Conservation (phyloP, 2,329 filamentous ascomycete species). For the Metarhizium sp. region DNA sequence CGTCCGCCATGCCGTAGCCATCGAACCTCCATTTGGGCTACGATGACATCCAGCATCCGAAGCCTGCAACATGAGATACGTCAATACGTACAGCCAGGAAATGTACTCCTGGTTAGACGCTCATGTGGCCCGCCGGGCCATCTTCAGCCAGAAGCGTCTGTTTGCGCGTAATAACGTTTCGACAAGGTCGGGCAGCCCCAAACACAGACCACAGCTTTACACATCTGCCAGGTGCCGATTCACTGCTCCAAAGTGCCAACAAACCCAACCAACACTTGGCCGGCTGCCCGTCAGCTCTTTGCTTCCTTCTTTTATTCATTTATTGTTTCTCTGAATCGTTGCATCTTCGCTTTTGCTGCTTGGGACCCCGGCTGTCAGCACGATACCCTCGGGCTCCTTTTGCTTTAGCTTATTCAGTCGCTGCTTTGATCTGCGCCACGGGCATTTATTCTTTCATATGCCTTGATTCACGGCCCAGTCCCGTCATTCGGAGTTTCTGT, state of each 20-base stretch:
- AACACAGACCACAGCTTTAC: slow-evolving; percentile 4
- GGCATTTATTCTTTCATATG: not conserved
- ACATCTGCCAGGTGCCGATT: slow-evolving; percentile 5
- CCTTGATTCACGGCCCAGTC: not conserved
- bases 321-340: not conserved
- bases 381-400: not conserved
- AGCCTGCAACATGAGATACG: no score
- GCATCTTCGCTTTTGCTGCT: not conserved
- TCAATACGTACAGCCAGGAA: no score
- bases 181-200: not conserved
- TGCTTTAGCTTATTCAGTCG: not conserved
- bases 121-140: no score
- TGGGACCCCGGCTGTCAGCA: not conserved
- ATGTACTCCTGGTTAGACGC: no score
- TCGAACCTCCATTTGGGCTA: no score
- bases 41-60: no score
- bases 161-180: not conserved
- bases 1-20: no score
- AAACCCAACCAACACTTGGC: slow-evolving; percentile 1
- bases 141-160: not conserved
- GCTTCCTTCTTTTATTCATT: not conserved
- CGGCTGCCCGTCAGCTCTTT: not conserved
- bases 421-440: not conserved
- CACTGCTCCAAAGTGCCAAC: not conserved
- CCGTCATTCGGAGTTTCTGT: not conserved